Evolutionary conservation across 192 early-diverging fungal species (phyloP), one percentile per base, ranked within the genome.

Genomic region (Coemansia sp.): DNA sequence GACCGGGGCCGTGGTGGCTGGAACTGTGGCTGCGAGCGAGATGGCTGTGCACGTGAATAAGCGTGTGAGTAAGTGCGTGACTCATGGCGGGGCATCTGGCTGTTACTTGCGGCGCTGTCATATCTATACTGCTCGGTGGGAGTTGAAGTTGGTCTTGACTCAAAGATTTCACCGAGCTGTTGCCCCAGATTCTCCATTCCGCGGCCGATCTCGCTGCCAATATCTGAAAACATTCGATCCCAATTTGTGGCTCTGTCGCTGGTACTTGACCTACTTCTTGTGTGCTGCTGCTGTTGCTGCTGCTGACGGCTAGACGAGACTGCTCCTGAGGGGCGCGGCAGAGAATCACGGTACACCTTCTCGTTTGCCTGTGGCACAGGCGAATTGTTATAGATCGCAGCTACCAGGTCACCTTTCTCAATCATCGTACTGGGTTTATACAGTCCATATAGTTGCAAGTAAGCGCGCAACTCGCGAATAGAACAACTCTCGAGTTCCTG

Each of bases 321-420:
- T 17, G 70, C 42, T 10, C 46, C 42, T 3, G 76, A 75, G 13
- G 80, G 80, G 34, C 59, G 62, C 11, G 81, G 81, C 48, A 83
- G 59, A 34, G 64, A 70, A 36, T 45, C 36, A 41, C 81, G 72
- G 19, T 78, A 83, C 37, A 72, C 50, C 4, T 41, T 59, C 53
- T 83, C 81, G 59, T 75, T 74, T 14, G 27, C 64, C 44, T 83
- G 73, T 6, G 81, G 72, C 64, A 83, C 69, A 33, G 81, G 81
- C 46, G 75, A 78, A 57, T 74, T 78, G 59, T 68, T 59, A 31
- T 72, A 78, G 5, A 78, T 24, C 6, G 81, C 72, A 37, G 66
- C 67, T 16, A 83, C 67, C 45, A 83, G 54, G 61, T 83, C 81
- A 37, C 56, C 56, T 67, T 83, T 83, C 57, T 83, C 81, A 17